Conservation (phyloP, 2,329 filamentous ascomycete species). For the Mycosphaerella sp. region DNA sequence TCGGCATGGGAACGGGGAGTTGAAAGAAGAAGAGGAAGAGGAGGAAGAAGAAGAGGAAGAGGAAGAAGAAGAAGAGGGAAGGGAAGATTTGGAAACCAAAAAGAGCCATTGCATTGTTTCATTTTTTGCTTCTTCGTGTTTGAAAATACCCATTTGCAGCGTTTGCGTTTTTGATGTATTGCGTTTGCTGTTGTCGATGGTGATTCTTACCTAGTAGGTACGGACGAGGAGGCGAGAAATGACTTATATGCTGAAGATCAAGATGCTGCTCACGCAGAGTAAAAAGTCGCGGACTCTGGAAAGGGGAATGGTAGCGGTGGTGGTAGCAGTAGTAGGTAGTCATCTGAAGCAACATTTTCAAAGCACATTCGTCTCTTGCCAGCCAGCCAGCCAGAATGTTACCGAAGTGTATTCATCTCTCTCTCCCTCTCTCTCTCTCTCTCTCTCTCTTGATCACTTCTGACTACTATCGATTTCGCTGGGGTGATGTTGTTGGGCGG, state of each 20-base stretch:
- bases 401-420: too few relatives aligned
- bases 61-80: background rate
- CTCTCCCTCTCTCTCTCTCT: too few relatives aligned
- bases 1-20: background rate
- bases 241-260: background rate
- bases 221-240: background rate
- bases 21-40: background rate
- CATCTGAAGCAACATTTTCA: too few relatives aligned
- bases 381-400: too few relatives aligned
- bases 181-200: background rate
- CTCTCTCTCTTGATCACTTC: too few relatives aligned
- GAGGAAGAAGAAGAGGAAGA: background rate
- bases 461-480: too few relatives aligned
- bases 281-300: background rate
- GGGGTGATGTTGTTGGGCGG: too few relatives aligned
- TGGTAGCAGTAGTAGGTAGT: background rate
- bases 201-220: background rate
- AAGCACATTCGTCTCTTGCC: too few relatives aligned
- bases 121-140: background rate
- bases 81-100: background rate
- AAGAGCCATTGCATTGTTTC: conserved; percentile 5
- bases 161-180: background rate
- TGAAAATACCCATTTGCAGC: conserved; percentile 9
- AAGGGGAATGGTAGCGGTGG: background rate
- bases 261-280: conserved; percentile 7